Percentiles rank a stretch among this genome's conserved stretches.
Evolutionary conservation across 2,329 filamentous ascomycete genomes (phyloP).

Genomic region (Sporothrix pallida): DNA sequence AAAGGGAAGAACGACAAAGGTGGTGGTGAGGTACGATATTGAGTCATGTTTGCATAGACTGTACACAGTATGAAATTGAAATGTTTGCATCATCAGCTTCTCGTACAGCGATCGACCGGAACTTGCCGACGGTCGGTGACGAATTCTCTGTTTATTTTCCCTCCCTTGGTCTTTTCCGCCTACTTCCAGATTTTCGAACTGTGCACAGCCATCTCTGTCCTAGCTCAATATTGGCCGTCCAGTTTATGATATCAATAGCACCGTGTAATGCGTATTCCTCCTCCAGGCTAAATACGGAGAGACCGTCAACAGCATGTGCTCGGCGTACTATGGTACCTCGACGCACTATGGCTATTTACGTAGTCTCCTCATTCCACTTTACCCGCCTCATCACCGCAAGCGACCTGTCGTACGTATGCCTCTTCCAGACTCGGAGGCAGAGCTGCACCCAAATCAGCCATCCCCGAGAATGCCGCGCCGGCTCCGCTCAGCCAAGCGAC

Average conservation of each 20-base stretch:
- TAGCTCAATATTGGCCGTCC: too few relatives aligned
- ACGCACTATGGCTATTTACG: not conserved
- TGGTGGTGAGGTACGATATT: too few relatives aligned
- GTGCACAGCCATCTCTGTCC: too few relatives aligned
- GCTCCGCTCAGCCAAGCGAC: not conserved
- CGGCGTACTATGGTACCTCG: not conserved
- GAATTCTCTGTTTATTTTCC: not conserved
- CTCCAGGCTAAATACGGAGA: conserved; percentile 3
- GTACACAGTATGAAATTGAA: not conserved
- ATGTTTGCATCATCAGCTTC: not conserved
- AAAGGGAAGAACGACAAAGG: too few relatives aligned
- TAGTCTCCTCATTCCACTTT: not conserved
- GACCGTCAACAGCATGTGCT: not conserved
- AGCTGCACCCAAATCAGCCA: not conserved
- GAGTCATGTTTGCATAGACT: too few relatives aligned
- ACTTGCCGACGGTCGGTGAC: not conserved
- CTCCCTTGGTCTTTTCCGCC: too few relatives aligned
- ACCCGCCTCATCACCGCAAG: conserved; percentile 1
- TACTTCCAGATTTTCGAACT: too few relatives aligned
- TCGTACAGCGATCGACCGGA: not conserved
- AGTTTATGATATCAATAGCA: too few relatives aligned
- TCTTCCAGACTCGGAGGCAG: not conserved
- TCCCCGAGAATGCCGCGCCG: not conserved
- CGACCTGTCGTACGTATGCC: not conserved
- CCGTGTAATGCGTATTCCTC: not conserved